These are phyloP conservation scores for Fagopyrum homotropicum DNA, from an alignment of 148 eudicot genomes.

Conservation along the genomic window DNA sequence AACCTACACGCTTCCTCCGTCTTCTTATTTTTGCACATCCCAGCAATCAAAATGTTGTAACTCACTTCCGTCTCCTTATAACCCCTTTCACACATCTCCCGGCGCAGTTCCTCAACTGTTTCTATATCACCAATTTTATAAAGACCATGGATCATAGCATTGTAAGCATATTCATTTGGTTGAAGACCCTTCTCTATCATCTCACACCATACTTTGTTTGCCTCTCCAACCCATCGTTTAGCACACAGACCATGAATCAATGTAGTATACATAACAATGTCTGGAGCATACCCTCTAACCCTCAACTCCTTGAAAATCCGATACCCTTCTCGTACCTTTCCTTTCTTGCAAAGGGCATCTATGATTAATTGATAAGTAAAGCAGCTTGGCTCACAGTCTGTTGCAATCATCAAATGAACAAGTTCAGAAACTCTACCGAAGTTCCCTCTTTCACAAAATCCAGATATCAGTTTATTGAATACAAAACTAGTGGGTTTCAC, in stretches of 20 bases:
- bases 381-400: constrained; percentile 38
- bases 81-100: constrained; percentile 54
- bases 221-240: constrained; percentile 40
- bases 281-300: constrained; percentile 64
- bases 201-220: constrained; percentile 58
- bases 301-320: constrained; percentile 58
- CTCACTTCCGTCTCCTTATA: constrained; percentile 34
- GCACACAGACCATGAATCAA: constrained; percentile 63
- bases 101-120: no score
- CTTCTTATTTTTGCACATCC: constrained; percentile 44
- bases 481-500: constrained; percentile 32
- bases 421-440: constrained; percentile 51
- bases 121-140: no score
- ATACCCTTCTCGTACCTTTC: constrained; percentile 39
- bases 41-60: constrained; percentile 53
- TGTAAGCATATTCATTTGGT: constrained; percentile 62
- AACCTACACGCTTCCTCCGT: constrained; percentile 40
- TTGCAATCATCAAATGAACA: constrained; percentile 65
- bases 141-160: constrained; percentile 15
- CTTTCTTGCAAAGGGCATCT: constrained; percentile 38
- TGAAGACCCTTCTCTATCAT: constrained; percentile 59
- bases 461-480: constrained; percentile 42
- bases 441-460: constrained; percentile 28
- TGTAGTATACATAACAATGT: constrained; percentile 62
- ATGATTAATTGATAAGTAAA: constrained; percentile 59